Conservation (phyloP, 805 yeast genomes). For the Dipodascus albidus region DNA sequence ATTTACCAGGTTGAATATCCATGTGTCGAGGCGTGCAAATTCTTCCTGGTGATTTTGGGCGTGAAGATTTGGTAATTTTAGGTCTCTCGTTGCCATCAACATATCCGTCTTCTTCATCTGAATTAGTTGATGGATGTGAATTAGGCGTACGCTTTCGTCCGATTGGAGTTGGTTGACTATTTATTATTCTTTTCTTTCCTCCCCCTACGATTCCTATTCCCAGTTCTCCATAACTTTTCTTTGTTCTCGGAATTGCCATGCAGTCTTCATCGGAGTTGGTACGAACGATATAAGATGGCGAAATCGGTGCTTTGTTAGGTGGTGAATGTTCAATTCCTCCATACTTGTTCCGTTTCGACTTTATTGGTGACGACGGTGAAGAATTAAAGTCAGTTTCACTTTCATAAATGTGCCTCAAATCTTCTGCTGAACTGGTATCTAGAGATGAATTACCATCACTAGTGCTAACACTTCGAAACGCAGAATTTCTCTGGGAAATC, state of each 20-base stretch:
- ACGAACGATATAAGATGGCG: background rate
- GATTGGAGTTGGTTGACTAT: background rate
- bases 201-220: background rate
- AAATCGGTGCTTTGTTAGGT: background rate
- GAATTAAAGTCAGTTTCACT: background rate
- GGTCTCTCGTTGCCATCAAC: background rate
- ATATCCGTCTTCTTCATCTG: background rate
- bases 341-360: background rate
- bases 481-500: background rate
- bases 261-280: constrained; percentile 1
- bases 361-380: background rate
- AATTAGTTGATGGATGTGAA: background rate
- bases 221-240: background rate
- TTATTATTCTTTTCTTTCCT: background rate
- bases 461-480: background rate
- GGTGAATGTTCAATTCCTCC: background rate
- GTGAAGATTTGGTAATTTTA: background rate
- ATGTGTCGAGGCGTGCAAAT: background rate
- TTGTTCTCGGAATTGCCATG: background rate
- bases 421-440: background rate
- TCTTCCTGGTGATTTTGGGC: background rate
- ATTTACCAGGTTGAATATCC: background rate
- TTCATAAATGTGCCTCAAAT: too few species aligned
- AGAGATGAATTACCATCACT: background rate
- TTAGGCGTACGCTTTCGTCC: background rate